Base-by-base conservation (phyloP, 768 basidiomycete species). In the Amanita subjunquillea region DNA sequence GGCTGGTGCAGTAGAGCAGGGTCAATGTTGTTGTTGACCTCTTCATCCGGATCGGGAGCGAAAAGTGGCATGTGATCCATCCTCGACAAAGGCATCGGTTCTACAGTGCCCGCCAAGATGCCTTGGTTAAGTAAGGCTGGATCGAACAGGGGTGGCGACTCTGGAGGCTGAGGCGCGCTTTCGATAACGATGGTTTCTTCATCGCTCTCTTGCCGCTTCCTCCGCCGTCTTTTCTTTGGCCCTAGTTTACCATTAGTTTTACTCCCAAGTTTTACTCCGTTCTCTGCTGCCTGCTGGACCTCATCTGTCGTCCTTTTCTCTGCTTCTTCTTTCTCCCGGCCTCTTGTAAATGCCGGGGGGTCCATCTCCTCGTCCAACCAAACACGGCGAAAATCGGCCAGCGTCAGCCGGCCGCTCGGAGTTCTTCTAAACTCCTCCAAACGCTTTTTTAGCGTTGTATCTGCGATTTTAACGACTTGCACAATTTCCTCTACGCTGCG, bases 391-490 rank as follows among this genome's bases (percentile, higher is more conserved):
- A 94, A 97, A 66, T 97, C 92, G 10, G 83, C 83, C 48, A 99
- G 72, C 1, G 92, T 94, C 60, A 97, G 68, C 36, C 76, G 75
- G 10, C 90, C 92, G 60, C 87, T 91, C 0, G 86, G 83, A 2
- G 93, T 97, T 58, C 79, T 81, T 63, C 85, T 90, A 74, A 99
- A 99, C 69, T 99, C 96, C 23, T 93, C 88, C 13, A 99, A 71
- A 15, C 96, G 80, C 67, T 95, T 97, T 69, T 85, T 83, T 40
- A 99, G 69, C 3, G 96, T 99, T 9, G 83, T 85, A 61, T 97
- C 93, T n/a, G 93, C 91, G 58, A 97, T 96, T 70, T 98, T 99
- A 58, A 98, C 96, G 13, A 99, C 93, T 63, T 99, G 96, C 17
- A 97, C 93, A 44, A 99, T 88, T 67, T 99, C 96, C 63, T 94